These are phyloP conservation scores for Marasmius fiardii DNA, from an alignment of 1,284 basidiomycete genomes.

Conservation along the genomic window DNA sequence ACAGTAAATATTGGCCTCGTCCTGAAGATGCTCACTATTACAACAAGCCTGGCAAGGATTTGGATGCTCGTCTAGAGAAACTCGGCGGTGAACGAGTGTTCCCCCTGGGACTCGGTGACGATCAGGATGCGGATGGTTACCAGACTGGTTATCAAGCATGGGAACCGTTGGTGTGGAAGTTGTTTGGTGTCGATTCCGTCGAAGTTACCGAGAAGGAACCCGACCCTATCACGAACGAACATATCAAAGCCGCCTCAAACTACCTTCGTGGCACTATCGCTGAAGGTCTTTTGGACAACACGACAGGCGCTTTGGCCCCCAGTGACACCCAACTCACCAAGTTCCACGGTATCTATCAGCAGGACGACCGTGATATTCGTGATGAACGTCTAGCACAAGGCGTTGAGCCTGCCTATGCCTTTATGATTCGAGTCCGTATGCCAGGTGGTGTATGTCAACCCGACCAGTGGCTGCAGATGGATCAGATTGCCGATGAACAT, in stretches of 20 bases:
- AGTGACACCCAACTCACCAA: slow-evolving; percentile 96
- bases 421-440: slow-evolving; percentile 98
- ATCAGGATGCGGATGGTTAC: slow-evolving; percentile 95
- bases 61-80: slow-evolving; percentile 74
- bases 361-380: slow-evolving; percentile 97
- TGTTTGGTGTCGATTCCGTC: slow-evolving; percentile 87
- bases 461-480: slow-evolving; percentile 93
- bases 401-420: slow-evolving; percentile 93
- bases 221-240: slow-evolving; percentile 98
- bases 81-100: slow-evolving; percentile 76
- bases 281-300: slow-evolving; percentile 86
- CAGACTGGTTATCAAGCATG: slow-evolving; percentile 96
- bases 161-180: slow-evolving; percentile 94
- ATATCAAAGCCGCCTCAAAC: slow-evolving; percentile 97
- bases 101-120: slow-evolving; percentile 87
- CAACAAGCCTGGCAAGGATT: slow-evolving; percentile 95
- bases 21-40: slow-evolving; percentile 96
- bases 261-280: slow-evolving; percentile 95
- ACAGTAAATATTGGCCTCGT: slow-evolving; percentile 99
- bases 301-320: slow-evolving; percentile 87
- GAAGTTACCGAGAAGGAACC: slow-evolving; percentile 93
- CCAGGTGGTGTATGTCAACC: slow-evolving; percentile 94
- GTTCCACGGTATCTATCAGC: slow-evolving; percentile 98
- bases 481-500: slow-evolving; percentile 94
- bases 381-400: slow-evolving; percentile 94